These are phyloP conservation scores for Yamadazyma pseudoaaseri DNA, from an alignment of 1,139 yeast species.

Conservation along the genomic window DNA sequence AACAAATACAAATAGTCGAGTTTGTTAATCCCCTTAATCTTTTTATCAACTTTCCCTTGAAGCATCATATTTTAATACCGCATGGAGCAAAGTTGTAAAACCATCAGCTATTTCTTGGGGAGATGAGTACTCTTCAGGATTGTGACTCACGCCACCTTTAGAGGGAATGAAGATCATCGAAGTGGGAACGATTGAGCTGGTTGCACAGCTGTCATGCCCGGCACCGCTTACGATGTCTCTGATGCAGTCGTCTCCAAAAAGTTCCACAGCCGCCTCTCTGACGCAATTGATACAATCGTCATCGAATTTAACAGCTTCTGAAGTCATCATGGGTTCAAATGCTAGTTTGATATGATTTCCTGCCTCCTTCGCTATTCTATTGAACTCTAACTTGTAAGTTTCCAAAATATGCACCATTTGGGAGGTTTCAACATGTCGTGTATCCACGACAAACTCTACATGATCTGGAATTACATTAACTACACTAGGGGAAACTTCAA, in stretches of 20 bases:
- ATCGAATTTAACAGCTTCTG: slow-evolving; percentile 59
- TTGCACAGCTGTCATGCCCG: slow-evolving; percentile 70
- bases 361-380: slow-evolving; percentile 13
- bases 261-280: slow-evolving; percentile 46
- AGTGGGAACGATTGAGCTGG: slow-evolving; percentile 58
- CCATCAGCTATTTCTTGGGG: slow-evolving; percentile 66
- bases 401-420: slow-evolving; percentile 31
- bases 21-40: too few relatives aligned
- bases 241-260: slow-evolving; percentile 43
- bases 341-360: slow-evolving; percentile 27
- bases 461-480: slow-evolving; percentile 67
- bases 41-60: slow-evolving; percentile 5
- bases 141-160: slow-evolving; percentile 68
- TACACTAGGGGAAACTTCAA: slow-evolving; percentile 56
- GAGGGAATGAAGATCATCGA: slow-evolving; percentile 77
- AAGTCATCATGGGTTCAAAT: slow-evolving; percentile 41
- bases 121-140: slow-evolving; percentile 61
- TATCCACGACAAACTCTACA: slow-evolving; percentile 57
- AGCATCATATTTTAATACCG: slow-evolving; percentile 56
- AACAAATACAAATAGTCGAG: too few relatives aligned
- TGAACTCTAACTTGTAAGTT: slow-evolving; percentile 28
- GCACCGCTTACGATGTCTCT: slow-evolving; percentile 63
- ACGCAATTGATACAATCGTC: slow-evolving; percentile 50
- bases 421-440: slow-evolving; percentile 44
- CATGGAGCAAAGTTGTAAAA: slow-evolving; percentile 54